Conservation (phyloP, 306 rosid genomes). For the Cyclanthera cordifolia region DNA sequence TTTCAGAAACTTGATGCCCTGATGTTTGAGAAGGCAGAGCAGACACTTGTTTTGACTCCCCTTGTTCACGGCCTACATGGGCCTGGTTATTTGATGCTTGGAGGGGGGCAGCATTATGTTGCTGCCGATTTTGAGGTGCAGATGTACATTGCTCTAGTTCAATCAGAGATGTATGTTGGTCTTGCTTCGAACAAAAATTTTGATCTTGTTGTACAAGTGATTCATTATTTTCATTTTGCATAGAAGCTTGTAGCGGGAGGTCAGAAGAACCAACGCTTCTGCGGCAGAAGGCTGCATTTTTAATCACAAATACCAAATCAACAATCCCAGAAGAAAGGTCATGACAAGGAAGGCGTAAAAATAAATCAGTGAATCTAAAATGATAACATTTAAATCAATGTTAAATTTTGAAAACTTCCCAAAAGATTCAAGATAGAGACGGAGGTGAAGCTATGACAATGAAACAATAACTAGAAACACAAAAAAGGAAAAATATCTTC, state of each 20-base stretch:
- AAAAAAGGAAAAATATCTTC: neutral
- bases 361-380: neutral
- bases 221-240: conserved; percentile 32
- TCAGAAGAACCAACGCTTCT: conserved; percentile 44
- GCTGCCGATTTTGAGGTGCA: conserved; percentile 27
- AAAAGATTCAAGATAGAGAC: neutral
- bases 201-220: conserved; percentile 44
- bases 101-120: conserved; percentile 30
- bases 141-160: conserved; percentile 42
- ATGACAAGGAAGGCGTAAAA: neutral
- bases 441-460: conserved; percentile 1
- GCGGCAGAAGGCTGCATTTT: conserved; percentile 32
- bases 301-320: conserved; percentile 1
- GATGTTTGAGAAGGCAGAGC: conserved; percentile 44
- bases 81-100: conserved; percentile 39
- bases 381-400: neutral
- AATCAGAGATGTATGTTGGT: conserved; percentile 42
- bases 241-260: conserved; percentile 34
- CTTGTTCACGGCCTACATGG: conserved; percentile 41
- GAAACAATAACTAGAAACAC: neutral
- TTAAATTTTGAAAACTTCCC: neutral
- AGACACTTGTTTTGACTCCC: conserved; percentile 30
- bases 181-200: conserved; percentile 30
- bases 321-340: neutral
- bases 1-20: conserved; percentile 36